Conservation (phyloP, 2,329 filamentous ascomycete species). For the Curvularia verruculosa region DNA sequence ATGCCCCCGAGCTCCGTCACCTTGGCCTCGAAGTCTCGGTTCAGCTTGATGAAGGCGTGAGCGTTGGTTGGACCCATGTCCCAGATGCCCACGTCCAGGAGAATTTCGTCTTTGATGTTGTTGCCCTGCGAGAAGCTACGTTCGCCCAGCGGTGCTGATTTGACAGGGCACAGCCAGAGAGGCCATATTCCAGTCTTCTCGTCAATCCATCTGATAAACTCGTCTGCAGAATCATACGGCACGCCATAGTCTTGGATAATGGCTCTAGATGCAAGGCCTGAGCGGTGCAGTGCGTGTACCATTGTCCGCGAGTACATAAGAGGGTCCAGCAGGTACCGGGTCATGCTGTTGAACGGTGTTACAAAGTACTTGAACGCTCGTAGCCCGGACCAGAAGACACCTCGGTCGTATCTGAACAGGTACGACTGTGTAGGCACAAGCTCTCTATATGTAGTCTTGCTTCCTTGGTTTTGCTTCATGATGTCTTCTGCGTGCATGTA, state of each 20-base stretch:
- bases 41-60: conserved; percentile 68
- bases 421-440: conserved; percentile 59
- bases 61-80: conserved; percentile 69
- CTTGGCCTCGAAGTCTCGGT: conserved; percentile 74
- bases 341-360: conserved; percentile 65
- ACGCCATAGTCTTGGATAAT: conserved; percentile 69
- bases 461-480: conserved; percentile 18
- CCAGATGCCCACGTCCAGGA: conserved; percentile 69
- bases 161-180: conserved; percentile 64
- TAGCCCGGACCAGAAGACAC: conserved; percentile 68
- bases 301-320: conserved; percentile 67
- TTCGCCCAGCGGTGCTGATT: conserved; percentile 30
- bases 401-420: conserved; percentile 67
- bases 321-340: conserved; percentile 64
- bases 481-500: conserved; percentile 66
- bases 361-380: conserved; percentile 67
- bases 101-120: conserved; percentile 36
- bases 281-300: conserved; percentile 67
- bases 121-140: conserved; percentile 41
- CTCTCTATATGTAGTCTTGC: conserved; percentile 40
- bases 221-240: conserved; percentile 58
- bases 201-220: conserved; percentile 62
- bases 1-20: conserved; percentile 73
- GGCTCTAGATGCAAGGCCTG: conserved; percentile 61
- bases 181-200: conserved; percentile 59